phyloP scores from a whole-genome alignment of 441 rosid species.

The Adansonia rubrostipa region DNA sequence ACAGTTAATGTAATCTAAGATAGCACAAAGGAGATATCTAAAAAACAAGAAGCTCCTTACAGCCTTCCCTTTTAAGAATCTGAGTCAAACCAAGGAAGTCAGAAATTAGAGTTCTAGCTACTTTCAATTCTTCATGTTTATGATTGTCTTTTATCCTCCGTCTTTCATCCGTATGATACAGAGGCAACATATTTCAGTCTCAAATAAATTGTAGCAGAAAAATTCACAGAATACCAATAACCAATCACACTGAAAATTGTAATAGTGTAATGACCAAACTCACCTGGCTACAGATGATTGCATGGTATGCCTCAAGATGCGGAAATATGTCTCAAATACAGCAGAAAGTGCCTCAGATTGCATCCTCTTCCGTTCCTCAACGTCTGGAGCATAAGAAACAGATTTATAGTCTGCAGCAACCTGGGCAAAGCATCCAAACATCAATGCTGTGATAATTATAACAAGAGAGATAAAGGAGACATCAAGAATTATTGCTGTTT shows the following conservation, averaged over 20 bases:
- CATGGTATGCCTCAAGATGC: slow-evolving; percentile 79
- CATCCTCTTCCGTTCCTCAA: slow-evolving; percentile 66
- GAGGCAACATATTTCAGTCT: not conserved
- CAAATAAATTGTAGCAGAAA: not conserved
- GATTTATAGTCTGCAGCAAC: slow-evolving; percentile 84
- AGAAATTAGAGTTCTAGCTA: not conserved
- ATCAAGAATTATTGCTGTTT: not conserved
- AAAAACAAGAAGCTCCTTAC: not conserved
- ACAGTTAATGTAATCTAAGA: not conserved
- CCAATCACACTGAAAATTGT: slow-evolving; percentile 16
- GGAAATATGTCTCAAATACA: slow-evolving; percentile 90
- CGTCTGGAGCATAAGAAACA: slow-evolving; percentile 66
- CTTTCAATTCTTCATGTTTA: not conserved
- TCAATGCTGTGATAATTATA: slow-evolving; percentile 23
- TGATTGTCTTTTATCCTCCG: not conserved
- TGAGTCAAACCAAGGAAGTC: not conserved
- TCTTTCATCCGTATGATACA: not conserved
- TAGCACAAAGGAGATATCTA: not conserved
- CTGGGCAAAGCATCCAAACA: slow-evolving; percentile 44
- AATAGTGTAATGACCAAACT: slow-evolving; percentile 23
- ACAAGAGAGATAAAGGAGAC: slow-evolving; percentile 14
- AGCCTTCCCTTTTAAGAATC: not conserved
- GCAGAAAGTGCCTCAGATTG: slow-evolving; percentile 83
- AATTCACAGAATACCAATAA: not conserved
- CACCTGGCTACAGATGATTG: slow-evolving; percentile 59